These are phyloP conservation scores for Cenchrus fungigraminus DNA, from an alignment of 176 grass and related monocot species.

Conservation along the genomic window DNA sequence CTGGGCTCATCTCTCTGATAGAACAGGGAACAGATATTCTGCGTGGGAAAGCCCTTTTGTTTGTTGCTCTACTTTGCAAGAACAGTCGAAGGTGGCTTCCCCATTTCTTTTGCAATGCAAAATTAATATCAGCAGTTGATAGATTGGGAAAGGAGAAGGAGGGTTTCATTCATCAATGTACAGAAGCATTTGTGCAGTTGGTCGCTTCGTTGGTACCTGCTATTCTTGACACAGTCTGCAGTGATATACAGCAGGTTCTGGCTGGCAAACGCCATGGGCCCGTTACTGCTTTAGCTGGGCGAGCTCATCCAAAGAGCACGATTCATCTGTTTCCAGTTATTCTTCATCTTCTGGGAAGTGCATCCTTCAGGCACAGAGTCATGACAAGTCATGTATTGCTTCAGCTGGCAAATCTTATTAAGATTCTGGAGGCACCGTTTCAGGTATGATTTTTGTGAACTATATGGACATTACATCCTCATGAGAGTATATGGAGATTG, in stretches of 20 bases:
- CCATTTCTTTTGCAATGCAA: conserved; percentile 83
- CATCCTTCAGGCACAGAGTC: conserved; percentile 80
- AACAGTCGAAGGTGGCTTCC: conserved; percentile 92
- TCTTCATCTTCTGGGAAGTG: conserved; percentile 95
- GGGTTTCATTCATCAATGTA: conserved; percentile 82
- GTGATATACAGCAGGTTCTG: conserved; percentile 91
- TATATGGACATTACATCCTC: conserved; percentile 2
- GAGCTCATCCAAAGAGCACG: conserved; percentile 78
- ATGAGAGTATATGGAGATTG: conserved; percentile 8
- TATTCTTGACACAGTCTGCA: conserved; percentile 81
- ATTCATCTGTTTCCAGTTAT: conserved; percentile 91
- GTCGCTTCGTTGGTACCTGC: conserved; percentile 69
- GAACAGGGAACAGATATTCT: conserved; percentile 86
- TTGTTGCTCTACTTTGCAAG: conserved; percentile 93
- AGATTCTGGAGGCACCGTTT: conserved; percentile 87
- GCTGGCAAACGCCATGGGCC: conserved; percentile 84
- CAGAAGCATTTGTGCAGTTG: conserved; percentile 79
- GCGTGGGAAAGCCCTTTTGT: conserved; percentile 87
- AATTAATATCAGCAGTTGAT: conserved; percentile 84
- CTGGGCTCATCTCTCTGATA: conserved; percentile 68
- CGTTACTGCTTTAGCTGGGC: conserved; percentile 62
- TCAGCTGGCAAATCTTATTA: conserved; percentile 89
- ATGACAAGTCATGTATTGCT: conserved; percentile 79
- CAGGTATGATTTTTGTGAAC: conserved; percentile 55
- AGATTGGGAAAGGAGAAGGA: conserved; percentile 89